Base-by-base conservation (phyloP, 345 rosid genomes). In the Euphorbia peplus region DNA sequence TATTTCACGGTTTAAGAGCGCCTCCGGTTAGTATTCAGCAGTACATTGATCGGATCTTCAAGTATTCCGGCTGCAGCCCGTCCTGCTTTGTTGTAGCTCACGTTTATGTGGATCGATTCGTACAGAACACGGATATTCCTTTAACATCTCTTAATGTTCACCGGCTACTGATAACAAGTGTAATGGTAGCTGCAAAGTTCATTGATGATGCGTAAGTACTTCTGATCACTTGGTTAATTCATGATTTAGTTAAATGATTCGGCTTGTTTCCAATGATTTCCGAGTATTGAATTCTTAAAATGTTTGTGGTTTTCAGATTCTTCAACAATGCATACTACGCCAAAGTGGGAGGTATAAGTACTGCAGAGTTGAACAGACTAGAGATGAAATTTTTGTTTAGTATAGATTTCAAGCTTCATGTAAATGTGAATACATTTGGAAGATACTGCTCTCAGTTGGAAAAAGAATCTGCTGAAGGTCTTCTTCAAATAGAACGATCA, bases 321-420 rank as follows among this genome's bases (percentile, higher is more conserved):
- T 93, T 81, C 75, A 91, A 89, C 74, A 93, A 93, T 67, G 95
- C 97, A 4, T 88, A 83, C 83, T 93, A 89, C 24, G 98, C 98
- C 8, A 89, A 81, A 80, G 97, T 93, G 4, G 97, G 98, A 44
- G 98, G 98, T 65, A 81, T 91, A 69, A 88, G 83, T 83, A 93
- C 96, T 0, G 73, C 77, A 28, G 95, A 93, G 81, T 71, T 93
- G 58, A 93, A 93, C 81, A 77, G 79, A 71, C 71, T 93, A 90
- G 98, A 93, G 83, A 79, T 89, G 92, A 83, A 85, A 69, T 72
- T 93, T 63, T 80, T 93, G 78, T 89, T 93, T 74, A 73, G 81
- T 42, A 76, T 93, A 69, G 90, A 91, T 82, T 93, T 93, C 83
- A 83, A 88, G 76, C 91, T 93, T 62, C 89, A 85, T 50, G 98